phyloP scores from a whole-genome alignment of 768 basidiomycete genomes.

The Naganishia vishniacii region DNA sequence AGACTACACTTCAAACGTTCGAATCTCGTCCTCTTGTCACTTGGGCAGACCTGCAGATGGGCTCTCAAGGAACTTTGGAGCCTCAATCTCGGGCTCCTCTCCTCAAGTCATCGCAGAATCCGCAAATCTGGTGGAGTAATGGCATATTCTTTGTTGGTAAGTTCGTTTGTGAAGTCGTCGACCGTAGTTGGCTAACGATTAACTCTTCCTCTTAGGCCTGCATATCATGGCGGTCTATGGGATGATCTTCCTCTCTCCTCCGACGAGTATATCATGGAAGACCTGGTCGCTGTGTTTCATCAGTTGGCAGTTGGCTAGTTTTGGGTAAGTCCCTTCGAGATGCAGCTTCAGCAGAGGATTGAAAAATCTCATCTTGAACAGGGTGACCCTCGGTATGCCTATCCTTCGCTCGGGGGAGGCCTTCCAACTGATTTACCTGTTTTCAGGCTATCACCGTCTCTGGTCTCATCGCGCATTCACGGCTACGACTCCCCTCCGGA shows the following conservation, averaged over 20 bases:
- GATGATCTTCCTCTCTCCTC: conserved; percentile 54
- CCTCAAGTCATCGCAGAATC: not conserved
- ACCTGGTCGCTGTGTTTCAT: conserved; percentile 58
- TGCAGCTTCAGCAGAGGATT: not conserved
- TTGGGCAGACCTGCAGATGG: no score
- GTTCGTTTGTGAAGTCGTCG: not conserved
- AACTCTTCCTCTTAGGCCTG: conserved; percentile 55
- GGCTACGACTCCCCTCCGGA: conserved; percentile 57
- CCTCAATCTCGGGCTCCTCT: no score
- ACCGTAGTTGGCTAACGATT: not conserved
- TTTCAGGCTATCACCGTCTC: conserved; percentile 62
- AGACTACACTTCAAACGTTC: no score
- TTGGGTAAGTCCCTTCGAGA: conserved; percentile 53
- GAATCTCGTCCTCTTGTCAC: no score
- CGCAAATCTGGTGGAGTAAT: conserved; percentile 16
- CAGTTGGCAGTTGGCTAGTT: conserved; percentile 65
- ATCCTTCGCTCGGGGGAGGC: not conserved
- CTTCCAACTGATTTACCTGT: not conserved
- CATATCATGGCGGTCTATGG: conserved; percentile 61
- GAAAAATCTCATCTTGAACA: conserved; percentile 34
- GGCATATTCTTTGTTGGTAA: conserved; percentile 3
- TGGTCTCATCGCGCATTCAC: conserved; percentile 69
- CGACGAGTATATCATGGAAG: conserved; percentile 50
- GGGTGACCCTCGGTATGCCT: conserved; percentile 53
- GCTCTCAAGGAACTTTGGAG: no score